These are phyloP conservation scores for Blastocystis sp. DNA, from an alignment of 352 stramenopile species.

Conservation along the genomic window DNA sequence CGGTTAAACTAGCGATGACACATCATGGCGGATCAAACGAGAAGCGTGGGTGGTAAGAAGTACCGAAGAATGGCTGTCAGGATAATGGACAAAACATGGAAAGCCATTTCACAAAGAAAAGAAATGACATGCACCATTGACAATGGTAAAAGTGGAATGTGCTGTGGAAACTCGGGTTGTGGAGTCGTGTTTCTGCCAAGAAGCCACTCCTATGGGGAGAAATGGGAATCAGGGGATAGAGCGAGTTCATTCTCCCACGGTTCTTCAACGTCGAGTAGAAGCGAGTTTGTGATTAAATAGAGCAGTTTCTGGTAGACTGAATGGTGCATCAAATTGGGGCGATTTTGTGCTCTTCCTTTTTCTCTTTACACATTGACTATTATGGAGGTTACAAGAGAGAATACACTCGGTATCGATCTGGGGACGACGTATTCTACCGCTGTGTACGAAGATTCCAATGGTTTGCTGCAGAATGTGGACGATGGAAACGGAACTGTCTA, in stretches of 20 bases:
- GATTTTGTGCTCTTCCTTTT: background rate
- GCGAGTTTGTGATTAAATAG: no score
- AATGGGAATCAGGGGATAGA: no score
- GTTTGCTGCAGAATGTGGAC: background rate
- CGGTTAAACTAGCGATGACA: constrained; percentile 4
- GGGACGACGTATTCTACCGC: constrained; percentile 39
- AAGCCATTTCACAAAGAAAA: background rate
- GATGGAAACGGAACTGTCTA: constrained; percentile 10
- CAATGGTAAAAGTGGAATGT: no score
- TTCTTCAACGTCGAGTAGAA: no score
- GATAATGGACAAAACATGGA: background rate
- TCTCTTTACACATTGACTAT: background rate
- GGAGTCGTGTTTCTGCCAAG: no score
- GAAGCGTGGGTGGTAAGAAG: background rate
- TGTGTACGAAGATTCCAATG: background rate
- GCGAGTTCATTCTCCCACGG: no score
- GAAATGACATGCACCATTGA: no score
- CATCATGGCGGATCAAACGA: background rate
- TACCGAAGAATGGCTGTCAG: background rate
- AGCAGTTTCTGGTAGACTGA: background rate
- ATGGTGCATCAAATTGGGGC: background rate
- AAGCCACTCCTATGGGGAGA: no score
- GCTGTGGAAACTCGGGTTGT: no score
- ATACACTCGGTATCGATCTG: constrained; percentile 16
- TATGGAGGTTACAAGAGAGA: background rate